Evolutionary conservation across 305 asterid species (phyloP).

Genomic region (Rubia tinctorum): DNA sequence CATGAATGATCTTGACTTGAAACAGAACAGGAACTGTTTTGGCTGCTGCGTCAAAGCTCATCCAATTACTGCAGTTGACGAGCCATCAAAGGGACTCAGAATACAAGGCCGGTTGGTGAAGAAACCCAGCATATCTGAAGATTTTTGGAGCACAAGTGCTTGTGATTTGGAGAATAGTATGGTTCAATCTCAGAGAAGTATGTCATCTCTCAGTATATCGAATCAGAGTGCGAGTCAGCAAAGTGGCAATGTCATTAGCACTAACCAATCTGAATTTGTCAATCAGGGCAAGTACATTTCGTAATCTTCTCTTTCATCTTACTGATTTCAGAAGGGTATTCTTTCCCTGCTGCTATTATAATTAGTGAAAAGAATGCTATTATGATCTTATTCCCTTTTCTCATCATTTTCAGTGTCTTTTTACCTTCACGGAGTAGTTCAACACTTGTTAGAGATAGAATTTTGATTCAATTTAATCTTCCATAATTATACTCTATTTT

Average conservation of each 20-base stretch:
- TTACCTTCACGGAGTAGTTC: background rate
- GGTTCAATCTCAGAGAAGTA: slow-evolving; percentile 72
- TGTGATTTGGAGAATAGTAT: slow-evolving; percentile 60
- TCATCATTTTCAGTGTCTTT: background rate
- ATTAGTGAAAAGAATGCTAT: too few species aligned
- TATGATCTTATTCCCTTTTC: background rate
- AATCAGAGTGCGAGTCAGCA: slow-evolving; percentile 47
- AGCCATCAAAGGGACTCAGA: slow-evolving; percentile 69
- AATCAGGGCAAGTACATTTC: slow-evolving; percentile 53
- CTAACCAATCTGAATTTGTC: slow-evolving; percentile 54
- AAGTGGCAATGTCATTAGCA: slow-evolving; percentile 39
- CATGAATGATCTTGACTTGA: slow-evolving; percentile 46
- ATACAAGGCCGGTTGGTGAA: slow-evolving; percentile 66
- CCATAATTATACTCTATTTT: slow-evolving; percentile 2
- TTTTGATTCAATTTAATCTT: background rate
- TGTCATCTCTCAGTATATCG: slow-evolving; percentile 62
- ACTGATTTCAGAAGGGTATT: background rate
- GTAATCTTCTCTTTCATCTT: background rate
- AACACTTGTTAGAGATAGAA: background rate
- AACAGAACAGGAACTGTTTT: slow-evolving; percentile 81
- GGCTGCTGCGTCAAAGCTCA: slow-evolving; percentile 65
- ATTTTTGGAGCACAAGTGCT: slow-evolving; percentile 88
- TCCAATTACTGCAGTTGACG: slow-evolving; percentile 63
- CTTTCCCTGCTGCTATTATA: background rate
- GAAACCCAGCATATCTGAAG: slow-evolving; percentile 59